Base-by-base conservation (phyloP, 192 early-diverging fungal species). In the Obelidium mucronatum region DNA sequence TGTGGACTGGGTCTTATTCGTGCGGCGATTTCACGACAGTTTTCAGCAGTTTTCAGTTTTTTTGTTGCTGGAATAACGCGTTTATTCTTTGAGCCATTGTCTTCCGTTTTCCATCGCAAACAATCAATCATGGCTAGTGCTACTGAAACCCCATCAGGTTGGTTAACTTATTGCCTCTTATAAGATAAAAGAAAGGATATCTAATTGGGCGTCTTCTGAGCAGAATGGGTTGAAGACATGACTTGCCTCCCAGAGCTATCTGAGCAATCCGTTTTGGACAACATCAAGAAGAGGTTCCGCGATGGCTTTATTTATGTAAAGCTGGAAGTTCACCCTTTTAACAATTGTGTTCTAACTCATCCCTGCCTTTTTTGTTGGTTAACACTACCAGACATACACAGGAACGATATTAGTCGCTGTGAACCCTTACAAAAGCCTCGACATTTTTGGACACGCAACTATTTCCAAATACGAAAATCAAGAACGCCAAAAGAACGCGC, bases 191-290 rank as follows among this genome's bases (percentile, higher is more conserved):
- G n/a, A n/a, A n/a, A n/a, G n/a, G n/a, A n/a, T n/a, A n/a, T n/a
- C n/a, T n/a, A n/a, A n/a, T n/a, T n/a, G n/a, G n/a, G n/a, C n/a
- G n/a, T n/a, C n/a, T n/a, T n/a, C n/a, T n/a, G n/a, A 51, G 48
- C 44, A 62, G 54, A 61, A 34, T 62, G 59, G 40, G 85, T 86
- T 26, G 82, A 82, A 40, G 97, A 98, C 79, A 98, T 98, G 97
- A 96, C 93, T 5, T 87, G 95, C 74, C 82, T 98, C 87, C 91
- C 94, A 51, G 95, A 98, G 82, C 89, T 98, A 83, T 92, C 90
- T 56, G 96, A 98, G 85, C 92, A 92, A 35, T 89, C 91, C 37
- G 97, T 98, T 78, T 94, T 94, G 76, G 92, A 94, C 1, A 98
- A 97, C 84, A 79, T 98, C 75, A 88, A 90, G 82, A 91, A 90